A percentile compares a stretch with the other conserved stretches of the same genome.
These are phyloP conservation scores for Metarhizium rileyi DNA, from an alignment of 2,329 filamentous ascomycete species.

Conservation along the genomic window DNA sequence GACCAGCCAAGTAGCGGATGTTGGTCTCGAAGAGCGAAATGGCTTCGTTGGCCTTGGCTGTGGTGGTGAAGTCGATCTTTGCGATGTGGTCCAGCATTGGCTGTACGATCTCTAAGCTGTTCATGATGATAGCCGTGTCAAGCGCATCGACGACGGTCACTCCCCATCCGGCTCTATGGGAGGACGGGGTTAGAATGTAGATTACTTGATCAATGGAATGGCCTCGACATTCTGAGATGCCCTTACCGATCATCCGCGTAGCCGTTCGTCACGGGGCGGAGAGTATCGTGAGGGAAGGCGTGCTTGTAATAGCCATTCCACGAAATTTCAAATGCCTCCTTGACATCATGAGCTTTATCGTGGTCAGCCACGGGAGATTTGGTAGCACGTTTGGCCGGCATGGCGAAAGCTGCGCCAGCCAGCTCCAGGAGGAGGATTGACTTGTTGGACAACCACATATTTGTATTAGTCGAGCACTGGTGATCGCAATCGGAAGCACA, in stretches of 20 bases:
- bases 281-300: conserved; percentile 69
- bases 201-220: neutral
- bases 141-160: conserved; percentile 74
- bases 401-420: conserved; percentile 3
- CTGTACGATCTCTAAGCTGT: conserved; percentile 54
- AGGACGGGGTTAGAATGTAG: neutral
- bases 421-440: conserved; percentile 8
- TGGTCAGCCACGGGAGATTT: conserved; percentile 20
- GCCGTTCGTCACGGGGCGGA: conserved; percentile 56
- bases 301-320: conserved; percentile 66
- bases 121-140: conserved; percentile 71
- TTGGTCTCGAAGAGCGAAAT: conserved; percentile 86
- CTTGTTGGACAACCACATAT: conserved; percentile 8
- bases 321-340: conserved; percentile 57
- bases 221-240: neutral
- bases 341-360: conserved; percentile 48
- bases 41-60: conserved; percentile 28
- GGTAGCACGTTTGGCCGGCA: conserved; percentile 4
- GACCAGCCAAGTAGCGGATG: conserved; percentile 75
- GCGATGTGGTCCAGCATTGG: conserved; percentile 63
- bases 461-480: neutral
- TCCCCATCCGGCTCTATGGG: conserved; percentile 67
- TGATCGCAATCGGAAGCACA: neutral
- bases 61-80: conserved; percentile 59
- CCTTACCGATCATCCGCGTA: conserved; percentile 60